These are phyloP conservation scores for Nyctanthes arbortristis DNA, from an alignment of 257 asterid species.

Conservation along the genomic window DNA sequence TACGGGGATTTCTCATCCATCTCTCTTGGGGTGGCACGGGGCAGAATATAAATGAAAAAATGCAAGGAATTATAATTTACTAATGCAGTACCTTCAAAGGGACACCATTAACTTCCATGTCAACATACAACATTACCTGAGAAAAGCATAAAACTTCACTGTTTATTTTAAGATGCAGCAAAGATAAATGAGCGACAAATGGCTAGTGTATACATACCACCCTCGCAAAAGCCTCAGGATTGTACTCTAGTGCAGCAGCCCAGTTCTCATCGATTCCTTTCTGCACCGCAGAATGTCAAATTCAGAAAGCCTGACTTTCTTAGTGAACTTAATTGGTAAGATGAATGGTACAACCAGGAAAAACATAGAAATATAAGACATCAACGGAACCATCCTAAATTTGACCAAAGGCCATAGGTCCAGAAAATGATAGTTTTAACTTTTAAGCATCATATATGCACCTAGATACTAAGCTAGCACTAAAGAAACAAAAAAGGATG, in stretches of 20 bases:
- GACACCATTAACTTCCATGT: slow-evolving; percentile 98
- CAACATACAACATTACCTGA: slow-evolving; percentile 98
- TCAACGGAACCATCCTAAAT: not conserved
- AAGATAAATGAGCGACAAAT: slow-evolving; percentile 3
- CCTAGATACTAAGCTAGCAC: too few species aligned
- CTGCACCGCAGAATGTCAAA: slow-evolving; percentile 41
- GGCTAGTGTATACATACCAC: slow-evolving; percentile 66
- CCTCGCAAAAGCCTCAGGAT: slow-evolving; percentile 97
- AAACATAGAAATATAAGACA: too few species aligned
- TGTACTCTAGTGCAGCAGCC: slow-evolving; percentile 95
- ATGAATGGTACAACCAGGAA: too few species aligned
- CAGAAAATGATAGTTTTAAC: not conserved
- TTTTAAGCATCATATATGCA: too few species aligned
- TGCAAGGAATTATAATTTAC: slow-evolving; percentile 17
- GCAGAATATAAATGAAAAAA: slow-evolving; percentile 11
- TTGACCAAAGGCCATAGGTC: not conserved
- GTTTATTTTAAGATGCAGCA: not conserved
- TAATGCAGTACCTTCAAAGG: slow-evolving; percentile 74
- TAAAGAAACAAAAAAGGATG: too few species aligned
- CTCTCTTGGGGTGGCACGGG: slow-evolving; percentile 10
- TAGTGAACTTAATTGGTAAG: not conserved
- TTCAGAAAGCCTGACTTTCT: not conserved
- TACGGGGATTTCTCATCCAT: not conserved
- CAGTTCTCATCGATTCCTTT: slow-evolving; percentile 98
- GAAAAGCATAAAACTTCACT: not conserved